phyloP scores from a whole-genome alignment of 805 yeast species.

The Barnettozyma californica region DNA sequence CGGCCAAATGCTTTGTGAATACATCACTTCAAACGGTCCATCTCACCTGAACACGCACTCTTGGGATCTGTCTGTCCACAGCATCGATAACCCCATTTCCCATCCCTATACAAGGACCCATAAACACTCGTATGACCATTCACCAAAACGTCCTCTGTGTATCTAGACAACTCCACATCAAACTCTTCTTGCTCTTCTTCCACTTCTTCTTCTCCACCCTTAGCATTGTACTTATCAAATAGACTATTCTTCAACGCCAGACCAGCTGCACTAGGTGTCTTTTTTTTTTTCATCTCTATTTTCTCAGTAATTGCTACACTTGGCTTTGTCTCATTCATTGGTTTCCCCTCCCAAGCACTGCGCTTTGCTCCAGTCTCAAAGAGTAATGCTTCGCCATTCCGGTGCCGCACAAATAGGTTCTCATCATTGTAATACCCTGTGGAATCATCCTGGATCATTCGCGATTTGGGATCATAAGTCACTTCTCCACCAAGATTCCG shows the following conservation, averaged over 20 bases:
- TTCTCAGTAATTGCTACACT: background rate
- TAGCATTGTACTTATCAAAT: slow-evolving; percentile 34
- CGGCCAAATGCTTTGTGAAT: no score
- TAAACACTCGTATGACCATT: slow-evolving; percentile 37
- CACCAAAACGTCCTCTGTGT: slow-evolving; percentile 32
- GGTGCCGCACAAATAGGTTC: slow-evolving; percentile 46
- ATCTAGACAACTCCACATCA: slow-evolving; percentile 23
- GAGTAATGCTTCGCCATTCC: slow-evolving; percentile 50
- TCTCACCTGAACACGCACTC: slow-evolving; percentile 28
- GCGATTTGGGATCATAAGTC: slow-evolving; percentile 50
- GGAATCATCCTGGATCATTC: slow-evolving; percentile 31
- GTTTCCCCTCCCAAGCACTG: slow-evolving; percentile 13
- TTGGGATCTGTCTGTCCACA: slow-evolving; percentile 31
- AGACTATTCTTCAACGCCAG: slow-evolving; percentile 29
- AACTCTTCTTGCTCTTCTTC: slow-evolving; percentile 9
- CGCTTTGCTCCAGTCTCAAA: background rate
- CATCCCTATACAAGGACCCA: slow-evolving; percentile 39
- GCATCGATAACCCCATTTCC: slow-evolving; percentile 41
- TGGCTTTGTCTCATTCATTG: slow-evolving; percentile 30
- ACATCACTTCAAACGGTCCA: background rate
- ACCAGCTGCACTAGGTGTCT: slow-evolving; percentile 25
- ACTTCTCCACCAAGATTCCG: slow-evolving; percentile 40
- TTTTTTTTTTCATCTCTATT: slow-evolving; percentile 11
- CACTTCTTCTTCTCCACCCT: slow-evolving; percentile 10
- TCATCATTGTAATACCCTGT: slow-evolving; percentile 33